A percentile compares a stretch with the other conserved stretches of the same genome.
Evolutionary conservation across 345 rosid genomes (phyloP).

Genomic region (Chamaenerion angustifolium): DNA sequence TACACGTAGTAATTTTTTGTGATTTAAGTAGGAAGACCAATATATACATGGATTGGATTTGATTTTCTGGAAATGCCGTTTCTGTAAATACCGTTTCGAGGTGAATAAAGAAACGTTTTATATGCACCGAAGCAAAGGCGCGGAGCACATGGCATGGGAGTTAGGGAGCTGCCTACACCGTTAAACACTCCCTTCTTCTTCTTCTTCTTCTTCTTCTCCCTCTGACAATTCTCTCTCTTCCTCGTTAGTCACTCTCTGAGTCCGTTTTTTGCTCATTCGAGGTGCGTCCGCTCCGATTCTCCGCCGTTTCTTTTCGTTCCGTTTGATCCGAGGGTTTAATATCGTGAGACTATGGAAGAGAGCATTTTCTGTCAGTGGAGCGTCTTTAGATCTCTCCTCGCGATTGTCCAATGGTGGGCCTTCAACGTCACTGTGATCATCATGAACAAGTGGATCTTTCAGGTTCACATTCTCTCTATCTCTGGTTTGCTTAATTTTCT

Average conservation of each 20-base stretch:
- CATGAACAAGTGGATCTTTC: conserved; percentile 99
- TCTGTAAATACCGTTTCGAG: conserved; percentile 1
- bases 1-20: no score
- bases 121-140: not conserved
- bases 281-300: not conserved
- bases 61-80: not conserved
- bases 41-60: no score
- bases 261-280: not conserved
- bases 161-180: conserved; percentile 2
- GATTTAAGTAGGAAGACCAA: no score
- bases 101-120: not conserved
- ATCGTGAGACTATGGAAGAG: conserved; percentile 50
- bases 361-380: conserved; percentile 44
- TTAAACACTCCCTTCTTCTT: not conserved
- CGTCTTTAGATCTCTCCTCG: conserved; percentile 78
- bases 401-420: conserved; percentile 93
- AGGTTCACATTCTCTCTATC: conserved; percentile 37
- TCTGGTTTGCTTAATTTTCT: not conserved
- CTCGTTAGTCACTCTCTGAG: not conserved
- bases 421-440: conserved; percentile 94
- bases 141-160: conserved; percentile 5
- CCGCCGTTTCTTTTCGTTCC: not conserved
- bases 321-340: not conserved
- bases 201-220: not conserved
- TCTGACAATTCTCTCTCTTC: conserved; percentile 2